These are phyloP conservation scores for Trichoderma koningii DNA, from an alignment of 2,329 filamentous ascomycete species.

Conservation along the genomic window DNA sequence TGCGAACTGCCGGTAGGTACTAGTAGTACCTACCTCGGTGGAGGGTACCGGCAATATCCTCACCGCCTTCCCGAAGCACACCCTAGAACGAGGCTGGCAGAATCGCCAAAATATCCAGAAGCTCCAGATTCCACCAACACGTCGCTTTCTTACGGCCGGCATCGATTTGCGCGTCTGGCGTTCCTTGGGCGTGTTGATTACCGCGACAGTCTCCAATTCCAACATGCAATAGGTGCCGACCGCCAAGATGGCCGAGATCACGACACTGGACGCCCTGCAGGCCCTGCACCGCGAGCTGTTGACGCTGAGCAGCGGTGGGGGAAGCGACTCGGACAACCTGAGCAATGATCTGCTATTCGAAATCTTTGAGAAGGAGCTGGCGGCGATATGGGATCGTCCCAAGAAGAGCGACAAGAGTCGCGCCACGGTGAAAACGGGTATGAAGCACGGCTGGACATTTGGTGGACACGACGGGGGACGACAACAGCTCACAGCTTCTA, in stretches of 20 bases:
- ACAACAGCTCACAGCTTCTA: slow-evolving; percentile 41
- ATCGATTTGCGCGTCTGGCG: slow-evolving; percentile 33
- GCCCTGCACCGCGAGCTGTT: slow-evolving; percentile 83
- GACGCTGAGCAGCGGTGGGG: slow-evolving; percentile 69
- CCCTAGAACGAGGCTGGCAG: slow-evolving; percentile 36
- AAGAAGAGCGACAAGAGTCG: slow-evolving; percentile 75
- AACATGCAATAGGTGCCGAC: slow-evolving; percentile 51
- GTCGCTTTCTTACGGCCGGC: slow-evolving; percentile 32
- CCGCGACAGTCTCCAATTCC: slow-evolving; percentile 32
- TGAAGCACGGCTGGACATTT: slow-evolving; percentile 30
- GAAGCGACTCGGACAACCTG: slow-evolving; percentile 63
- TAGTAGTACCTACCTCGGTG: not conserved
- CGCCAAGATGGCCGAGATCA: slow-evolving; percentile 69
- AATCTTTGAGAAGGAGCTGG: slow-evolving; percentile 70
- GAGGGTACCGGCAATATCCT: slow-evolving; percentile 39
- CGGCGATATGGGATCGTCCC: slow-evolving; percentile 73
- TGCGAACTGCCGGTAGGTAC: not conserved
- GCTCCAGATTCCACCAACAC: slow-evolving; percentile 23
- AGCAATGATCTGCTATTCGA: slow-evolving; percentile 70
- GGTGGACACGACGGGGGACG: not conserved
- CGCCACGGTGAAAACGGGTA: slow-evolving; percentile 68
- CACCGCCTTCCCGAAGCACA: slow-evolving; percentile 40
- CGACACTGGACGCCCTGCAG: slow-evolving; percentile 75
- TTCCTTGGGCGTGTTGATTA: slow-evolving; percentile 17
- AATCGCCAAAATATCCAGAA: slow-evolving; percentile 34